phyloP scores from a whole-genome alignment of 2,329 filamentous ascomycete genomes.

The Penicillium nordicum region DNA sequence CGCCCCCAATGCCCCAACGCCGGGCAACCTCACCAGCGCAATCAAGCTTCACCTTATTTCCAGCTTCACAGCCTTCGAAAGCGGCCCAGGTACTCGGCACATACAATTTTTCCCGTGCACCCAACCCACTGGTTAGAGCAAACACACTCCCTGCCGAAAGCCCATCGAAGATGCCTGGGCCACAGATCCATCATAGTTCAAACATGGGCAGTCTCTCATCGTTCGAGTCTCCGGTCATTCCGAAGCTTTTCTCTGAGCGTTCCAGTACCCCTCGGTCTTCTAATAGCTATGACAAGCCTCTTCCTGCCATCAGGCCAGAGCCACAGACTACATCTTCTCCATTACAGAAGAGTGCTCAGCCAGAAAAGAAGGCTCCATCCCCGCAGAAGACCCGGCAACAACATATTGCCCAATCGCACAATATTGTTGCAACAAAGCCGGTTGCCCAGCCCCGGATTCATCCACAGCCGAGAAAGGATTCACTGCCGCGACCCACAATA shows the following conservation, averaged over 20 bases:
- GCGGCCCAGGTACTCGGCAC: conserved; percentile 30
- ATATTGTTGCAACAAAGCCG: neutral
- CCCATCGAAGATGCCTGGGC: conserved; percentile 10
- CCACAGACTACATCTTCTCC: neutral
- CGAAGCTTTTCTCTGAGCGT: conserved; percentile 10
- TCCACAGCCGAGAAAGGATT: neutral
- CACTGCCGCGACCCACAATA: neutral
- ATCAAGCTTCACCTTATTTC: conserved; percentile 40
- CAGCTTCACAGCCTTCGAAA: conserved; percentile 32
- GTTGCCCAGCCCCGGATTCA: neutral
- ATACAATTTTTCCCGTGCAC: conserved; percentile 30
- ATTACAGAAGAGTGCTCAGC: neutral
- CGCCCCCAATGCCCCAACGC: conserved; percentile 26
- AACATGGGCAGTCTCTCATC: conserved; percentile 12
- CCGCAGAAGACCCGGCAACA: neutral
- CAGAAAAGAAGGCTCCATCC: neutral
- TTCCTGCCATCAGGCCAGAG: conserved; percentile 21
- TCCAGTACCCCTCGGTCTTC: conserved; percentile 16
- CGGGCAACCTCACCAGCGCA: conserved; percentile 38
- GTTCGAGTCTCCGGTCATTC: conserved; percentile 11
- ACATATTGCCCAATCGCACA: neutral
- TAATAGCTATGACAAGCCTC: conserved; percentile 18
- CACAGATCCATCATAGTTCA: conserved; percentile 5
- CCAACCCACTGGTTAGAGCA: conserved; percentile 26
- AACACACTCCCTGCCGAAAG: conserved; percentile 19